Percentiles rank a stretch among this genome's conserved stretches.
Conservation (phyloP, 257 asterid genomes). For the Capsicum rhomboideum region DNA sequence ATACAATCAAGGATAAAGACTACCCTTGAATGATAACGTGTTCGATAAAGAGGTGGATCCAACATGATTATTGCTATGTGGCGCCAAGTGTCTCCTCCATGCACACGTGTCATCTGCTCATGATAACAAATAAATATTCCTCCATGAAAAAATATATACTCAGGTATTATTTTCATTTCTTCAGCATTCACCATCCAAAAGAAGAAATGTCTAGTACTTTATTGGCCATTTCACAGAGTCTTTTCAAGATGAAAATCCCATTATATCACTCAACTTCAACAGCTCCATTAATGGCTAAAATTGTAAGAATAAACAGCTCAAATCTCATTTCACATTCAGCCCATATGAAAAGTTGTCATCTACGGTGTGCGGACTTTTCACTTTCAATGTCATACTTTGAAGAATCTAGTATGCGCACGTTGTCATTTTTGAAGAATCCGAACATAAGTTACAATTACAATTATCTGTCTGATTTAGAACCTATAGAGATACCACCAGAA, state of each 20-base stretch:
- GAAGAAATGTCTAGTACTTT: neutral
- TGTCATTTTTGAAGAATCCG: too few species aligned
- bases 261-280: neutral
- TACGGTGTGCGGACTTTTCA: too few species aligned
- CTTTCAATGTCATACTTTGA: too few species aligned
- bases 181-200: neutral
- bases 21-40: neutral
- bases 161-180: neutral
- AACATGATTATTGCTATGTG: neutral
- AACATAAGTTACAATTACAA: too few species aligned
- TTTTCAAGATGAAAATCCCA: neutral
- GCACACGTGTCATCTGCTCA: neutral
- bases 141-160: neutral
- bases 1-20: too few species aligned
- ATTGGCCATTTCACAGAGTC: neutral
- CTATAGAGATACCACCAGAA: constrained; percentile 23
- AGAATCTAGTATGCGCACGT: too few species aligned
- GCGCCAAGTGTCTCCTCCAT: neutral
- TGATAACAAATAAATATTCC: neutral
- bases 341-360: neutral
- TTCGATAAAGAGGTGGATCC: neutral
- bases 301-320: neutral
- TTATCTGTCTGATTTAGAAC: neutral
- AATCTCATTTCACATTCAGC: neutral
- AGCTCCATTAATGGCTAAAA: neutral